A percentile compares a stretch with the other conserved stretches of the same genome.
phyloP scores from a whole-genome alignment of 1,284 basidiomycete species.

The Rhodotorula sp. region DNA sequence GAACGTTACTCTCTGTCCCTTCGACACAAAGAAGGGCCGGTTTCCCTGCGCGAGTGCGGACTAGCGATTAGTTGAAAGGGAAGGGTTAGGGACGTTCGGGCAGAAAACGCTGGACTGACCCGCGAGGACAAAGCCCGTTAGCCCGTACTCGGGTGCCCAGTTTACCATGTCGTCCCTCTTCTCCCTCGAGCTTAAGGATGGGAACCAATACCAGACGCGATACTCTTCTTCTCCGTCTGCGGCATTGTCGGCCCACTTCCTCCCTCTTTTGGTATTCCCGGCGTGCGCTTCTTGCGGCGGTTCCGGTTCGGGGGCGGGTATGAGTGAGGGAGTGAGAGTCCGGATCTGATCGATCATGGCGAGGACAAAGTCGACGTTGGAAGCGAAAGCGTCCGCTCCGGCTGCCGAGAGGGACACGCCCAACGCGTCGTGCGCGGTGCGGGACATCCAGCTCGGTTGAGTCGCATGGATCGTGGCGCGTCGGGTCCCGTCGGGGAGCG shows the following conservation, averaged over 20 bases:
- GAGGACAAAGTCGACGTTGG: conserved; percentile 22
- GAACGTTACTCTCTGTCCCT: conserved; percentile 48
- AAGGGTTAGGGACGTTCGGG: not conserved
- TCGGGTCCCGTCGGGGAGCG: not conserved
- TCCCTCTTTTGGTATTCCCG: not conserved
- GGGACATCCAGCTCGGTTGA: conserved; percentile 27
- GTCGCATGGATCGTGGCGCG: not conserved
- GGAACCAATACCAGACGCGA: conserved; percentile 40
- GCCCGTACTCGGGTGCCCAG: conserved; percentile 47
- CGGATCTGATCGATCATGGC: conserved; percentile 18
- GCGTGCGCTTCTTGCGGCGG: not conserved
- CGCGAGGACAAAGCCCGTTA: conserved; percentile 51
- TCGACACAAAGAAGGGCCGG: conserved; percentile 53
- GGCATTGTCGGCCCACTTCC: not conserved
- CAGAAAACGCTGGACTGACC: conserved; percentile 10
- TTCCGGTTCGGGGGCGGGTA: conserved; percentile 4
- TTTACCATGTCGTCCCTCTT: conserved; percentile 41
- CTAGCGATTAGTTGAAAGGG: too few relatives aligned
- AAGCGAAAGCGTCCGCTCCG: not conserved
- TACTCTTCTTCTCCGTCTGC: conserved; percentile 13
- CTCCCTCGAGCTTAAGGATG: conserved; percentile 44
- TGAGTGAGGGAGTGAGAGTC: not conserved
- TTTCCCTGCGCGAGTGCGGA: conserved; percentile 47
- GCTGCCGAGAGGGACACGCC: conserved; percentile 2
- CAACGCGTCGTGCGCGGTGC: conserved; percentile 11